Base-by-base conservation (phyloP, 768 basidiomycete genomes). In the Gymnopilus dilepis region DNA sequence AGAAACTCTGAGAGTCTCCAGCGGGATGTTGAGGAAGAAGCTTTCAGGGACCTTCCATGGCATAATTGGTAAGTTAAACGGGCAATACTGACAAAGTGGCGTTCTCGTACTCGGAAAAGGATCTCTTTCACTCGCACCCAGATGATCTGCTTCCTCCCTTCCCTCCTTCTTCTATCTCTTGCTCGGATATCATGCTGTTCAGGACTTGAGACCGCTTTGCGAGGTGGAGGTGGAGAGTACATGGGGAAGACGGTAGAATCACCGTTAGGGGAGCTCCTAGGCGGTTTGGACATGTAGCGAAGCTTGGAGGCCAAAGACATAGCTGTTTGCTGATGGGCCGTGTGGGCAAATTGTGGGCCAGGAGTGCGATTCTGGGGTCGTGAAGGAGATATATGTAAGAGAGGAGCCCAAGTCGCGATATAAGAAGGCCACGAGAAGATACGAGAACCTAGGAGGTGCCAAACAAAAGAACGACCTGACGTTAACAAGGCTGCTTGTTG, bases 71-170 rank as follows among this genome's bases (percentile, higher is more conserved):
- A 61, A 33, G 15, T 38, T 56, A 51, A 41, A 66, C 50, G 15
- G 3, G 17, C 13, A 42, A 28, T 45, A 22, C 6, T 28, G 12
- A 26, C 24, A 34, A 33, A 43, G 34, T 28, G 12, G 13, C 19
- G 26, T 43, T 33, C n/a, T 48, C 63, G 54, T 34, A 73, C 73
- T 64, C 69, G 67, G 59, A 74, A 69, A n/a, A 70, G 63, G 30
- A 41, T 65, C 15, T 69, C 69, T 26, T 62, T 60, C 9, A 68
- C 63, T 42, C 60, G 52, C 24, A 68, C 69, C 50, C 62, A 66
- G 13, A 65, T 51, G 28, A 59, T 26, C 12, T 30, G 42, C 30
- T 45, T 42, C 24, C 37, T 38, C 33, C 43, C 56, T 42, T 30
- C 58, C 50, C 38, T 24, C 34, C 21, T 42, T 15, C 47, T 24